These are phyloP conservation scores for Pachysandra terminalis DNA, from an alignment of 164 flowering plant species.

Conservation along the genomic window DNA sequence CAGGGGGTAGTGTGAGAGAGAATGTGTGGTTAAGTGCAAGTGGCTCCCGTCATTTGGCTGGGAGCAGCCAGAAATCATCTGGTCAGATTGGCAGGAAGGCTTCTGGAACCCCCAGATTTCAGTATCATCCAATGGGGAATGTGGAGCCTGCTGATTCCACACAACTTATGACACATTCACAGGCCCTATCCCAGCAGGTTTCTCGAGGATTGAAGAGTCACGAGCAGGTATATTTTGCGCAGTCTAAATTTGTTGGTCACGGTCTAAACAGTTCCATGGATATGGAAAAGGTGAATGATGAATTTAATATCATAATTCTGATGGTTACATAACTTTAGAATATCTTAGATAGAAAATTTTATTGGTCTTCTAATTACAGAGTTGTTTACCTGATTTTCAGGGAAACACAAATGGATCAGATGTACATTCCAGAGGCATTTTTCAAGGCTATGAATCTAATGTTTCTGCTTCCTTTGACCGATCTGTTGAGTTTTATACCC, in stretches of 20 bases:
- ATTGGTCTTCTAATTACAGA: slow-evolving; percentile 30
- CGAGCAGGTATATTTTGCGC: slow-evolving; percentile 37
- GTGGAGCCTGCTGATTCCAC: slow-evolving; percentile 34
- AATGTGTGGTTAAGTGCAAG: slow-evolving; percentile 30
- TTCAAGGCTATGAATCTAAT: slow-evolving; percentile 28
- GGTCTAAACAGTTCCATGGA: slow-evolving; percentile 26
- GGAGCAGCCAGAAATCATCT: slow-evolving; percentile 42
- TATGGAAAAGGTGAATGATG: slow-evolving; percentile 49
- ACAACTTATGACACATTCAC: slow-evolving; percentile 29
- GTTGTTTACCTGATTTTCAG: slow-evolving; percentile 31
- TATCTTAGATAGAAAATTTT: not conserved
- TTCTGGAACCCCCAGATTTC: slow-evolving; percentile 50
- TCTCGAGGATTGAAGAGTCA: slow-evolving; percentile 29
- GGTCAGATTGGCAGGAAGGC: slow-evolving; percentile 34
- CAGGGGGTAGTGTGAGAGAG: slow-evolving; percentile 33
- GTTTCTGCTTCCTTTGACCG: slow-evolving; percentile 35
- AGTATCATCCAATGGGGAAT: slow-evolving; percentile 94
- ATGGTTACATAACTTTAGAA: not conserved
- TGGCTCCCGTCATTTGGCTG: slow-evolving; percentile 26
- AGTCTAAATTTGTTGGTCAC: slow-evolving; percentile 37
- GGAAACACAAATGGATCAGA: slow-evolving; percentile 33
- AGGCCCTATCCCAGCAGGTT: slow-evolving; percentile 29
- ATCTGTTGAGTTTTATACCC: slow-evolving; percentile 25
- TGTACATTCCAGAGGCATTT: slow-evolving; percentile 29
- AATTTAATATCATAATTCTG: slow-evolving; percentile 2